Base-by-base conservation (phyloP, 345 rosid genomes). In the Iberis pinnata region DNA sequence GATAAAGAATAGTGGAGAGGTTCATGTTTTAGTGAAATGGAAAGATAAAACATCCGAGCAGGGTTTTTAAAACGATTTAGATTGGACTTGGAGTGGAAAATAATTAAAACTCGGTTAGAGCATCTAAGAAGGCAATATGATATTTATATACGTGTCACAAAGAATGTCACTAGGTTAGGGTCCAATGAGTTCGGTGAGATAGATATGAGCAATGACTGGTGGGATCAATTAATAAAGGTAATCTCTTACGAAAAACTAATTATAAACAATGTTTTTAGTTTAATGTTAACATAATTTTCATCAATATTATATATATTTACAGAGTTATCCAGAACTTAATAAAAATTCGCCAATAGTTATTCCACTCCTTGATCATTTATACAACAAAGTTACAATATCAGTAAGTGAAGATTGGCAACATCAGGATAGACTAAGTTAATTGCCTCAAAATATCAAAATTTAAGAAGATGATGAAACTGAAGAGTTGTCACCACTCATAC, bases 321-420 rank as follows among this genome's bases (percentile, higher is more conserved):
- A n/a, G n/a, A n/a, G n/a, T n/a, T n/a, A n/a, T n/a, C n/a, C n/a
- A n/a, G n/a, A n/a, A n/a, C n/a, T n/a, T n/a, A n/a, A n/a, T n/a
- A n/a, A n/a, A n/a, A n/a, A n/a, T n/a, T n/a, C n/a, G n/a, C n/a
- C n/a, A n/a, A n/a, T n/a, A n/a, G n/a, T n/a, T n/a, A 19, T 29
- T 48, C 53, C 37, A 16, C 38, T 29, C 14, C 53, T 48, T 16
- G 22, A 48, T 16, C 10, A 0, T 27, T 27, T 48, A 29, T 48
- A 15, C 22, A 7, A 5, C 5, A 29, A 29, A 48, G 53, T 29
- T 48, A 29, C 38, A 16, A 48, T 29, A 0, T 29, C 38, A 2
- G 53, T 29, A 2, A 48, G 38, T 48, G 38, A 48, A 16, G 38
- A 20, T 10, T 48, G 53, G 24, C 24, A 48, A 26, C 53, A 48